Evolutionary conservation across 495 filamentous ascomycete genomes (phyloP).

Genomic region (Trichoderma erinaceum): DNA sequence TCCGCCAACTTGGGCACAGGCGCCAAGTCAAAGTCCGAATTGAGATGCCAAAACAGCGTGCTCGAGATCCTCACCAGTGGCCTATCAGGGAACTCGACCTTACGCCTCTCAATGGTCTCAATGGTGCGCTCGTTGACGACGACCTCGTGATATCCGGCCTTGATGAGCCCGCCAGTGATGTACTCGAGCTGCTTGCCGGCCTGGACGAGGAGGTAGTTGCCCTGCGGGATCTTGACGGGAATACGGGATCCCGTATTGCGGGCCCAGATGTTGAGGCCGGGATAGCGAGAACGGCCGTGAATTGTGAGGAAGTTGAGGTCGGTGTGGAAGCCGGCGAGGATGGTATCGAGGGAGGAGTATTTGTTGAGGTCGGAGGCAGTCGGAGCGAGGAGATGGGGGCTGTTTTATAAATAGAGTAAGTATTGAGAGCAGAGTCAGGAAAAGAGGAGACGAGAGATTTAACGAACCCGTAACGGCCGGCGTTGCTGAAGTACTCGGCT

Average conservation of each 20-base stretch:
- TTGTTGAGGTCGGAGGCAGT: slow-evolving; percentile 44
- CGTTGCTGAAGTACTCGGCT: slow-evolving; percentile 38
- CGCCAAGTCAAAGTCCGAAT: slow-evolving; percentile 39
- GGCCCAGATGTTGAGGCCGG: slow-evolving; percentile 49
- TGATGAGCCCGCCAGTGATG: slow-evolving; percentile 45
- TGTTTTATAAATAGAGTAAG: slow-evolving; percentile 17
- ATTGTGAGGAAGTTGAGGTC: slow-evolving; percentile 52
- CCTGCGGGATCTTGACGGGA: slow-evolving; percentile 42
- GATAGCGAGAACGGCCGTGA: slow-evolving; percentile 49
- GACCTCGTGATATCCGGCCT: slow-evolving; percentile 50
- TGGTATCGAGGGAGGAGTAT: slow-evolving; percentile 43
- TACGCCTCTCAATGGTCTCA: slow-evolving; percentile 31
- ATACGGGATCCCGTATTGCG: slow-evolving; percentile 46
- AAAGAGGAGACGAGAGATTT: background rate
- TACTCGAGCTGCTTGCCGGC: slow-evolving; percentile 51
- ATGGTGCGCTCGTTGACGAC: slow-evolving; percentile 43
- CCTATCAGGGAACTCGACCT: slow-evolving; percentile 30
- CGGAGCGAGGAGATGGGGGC: slow-evolving; percentile 46
- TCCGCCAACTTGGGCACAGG: slow-evolving; percentile 36
- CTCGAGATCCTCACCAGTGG: slow-evolving; percentile 43
- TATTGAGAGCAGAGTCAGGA: background rate
- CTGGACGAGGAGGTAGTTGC: slow-evolving; percentile 45
- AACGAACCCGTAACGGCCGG: slow-evolving; percentile 43
- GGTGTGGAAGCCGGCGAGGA: slow-evolving; percentile 48
- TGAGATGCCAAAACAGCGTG: slow-evolving; percentile 48